phyloP scores from a whole-genome alignment of 2,329 filamentous ascomycete genomes.

The Penicillium glabrum region DNA sequence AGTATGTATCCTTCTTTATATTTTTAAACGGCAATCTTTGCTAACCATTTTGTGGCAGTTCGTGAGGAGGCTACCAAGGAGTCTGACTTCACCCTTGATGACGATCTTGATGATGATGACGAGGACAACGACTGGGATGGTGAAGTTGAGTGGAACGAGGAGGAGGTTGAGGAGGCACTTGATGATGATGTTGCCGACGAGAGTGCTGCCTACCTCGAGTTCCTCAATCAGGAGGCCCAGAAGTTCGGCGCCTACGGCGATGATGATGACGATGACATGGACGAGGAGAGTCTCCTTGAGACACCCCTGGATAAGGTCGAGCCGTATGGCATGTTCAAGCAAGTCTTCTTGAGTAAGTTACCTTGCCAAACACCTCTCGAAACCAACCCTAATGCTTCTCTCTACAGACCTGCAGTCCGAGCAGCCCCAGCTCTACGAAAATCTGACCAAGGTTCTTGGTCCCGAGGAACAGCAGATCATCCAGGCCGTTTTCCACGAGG shows the following conservation, averaged over 20 bases:
- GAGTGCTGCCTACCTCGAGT: slow-evolving; percentile 91
- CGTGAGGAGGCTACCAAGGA: slow-evolving; percentile 89
- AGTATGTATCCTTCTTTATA: slow-evolving; percentile 53
- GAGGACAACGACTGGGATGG: slow-evolving; percentile 82
- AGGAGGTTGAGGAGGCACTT: slow-evolving; percentile 60
- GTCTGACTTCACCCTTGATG: slow-evolving; percentile 75
- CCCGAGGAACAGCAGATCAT: slow-evolving; percentile 80
- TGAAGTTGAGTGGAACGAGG: slow-evolving; percentile 68
- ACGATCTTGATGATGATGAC: slow-evolving; percentile 71
- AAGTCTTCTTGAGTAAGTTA: slow-evolving; percentile 74
- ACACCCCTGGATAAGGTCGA: slow-evolving; percentile 94
- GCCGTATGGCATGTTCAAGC: slow-evolving; percentile 86
- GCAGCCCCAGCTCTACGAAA: slow-evolving; percentile 84
- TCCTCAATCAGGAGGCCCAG: slow-evolving; percentile 88
- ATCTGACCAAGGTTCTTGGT: slow-evolving; percentile 73
- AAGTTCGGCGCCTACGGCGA: slow-evolving; percentile 74
- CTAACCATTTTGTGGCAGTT: slow-evolving; percentile 49
- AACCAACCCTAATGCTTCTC: slow-evolving; percentile 30
- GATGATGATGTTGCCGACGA: slow-evolving; percentile 77
- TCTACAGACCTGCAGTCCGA: slow-evolving; percentile 77
- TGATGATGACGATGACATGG: slow-evolving; percentile 81
- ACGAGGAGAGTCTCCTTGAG: slow-evolving; percentile 89
- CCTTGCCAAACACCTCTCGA: not conserved
- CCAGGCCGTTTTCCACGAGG: slow-evolving; percentile 73
- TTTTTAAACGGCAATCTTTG: slow-evolving; percentile 19